Percentiles rank a stretch among this genome's conserved stretches.
phyloP scores from a whole-genome alignment of 1,139 yeast species.

The Diutina pseudorugosa region DNA sequence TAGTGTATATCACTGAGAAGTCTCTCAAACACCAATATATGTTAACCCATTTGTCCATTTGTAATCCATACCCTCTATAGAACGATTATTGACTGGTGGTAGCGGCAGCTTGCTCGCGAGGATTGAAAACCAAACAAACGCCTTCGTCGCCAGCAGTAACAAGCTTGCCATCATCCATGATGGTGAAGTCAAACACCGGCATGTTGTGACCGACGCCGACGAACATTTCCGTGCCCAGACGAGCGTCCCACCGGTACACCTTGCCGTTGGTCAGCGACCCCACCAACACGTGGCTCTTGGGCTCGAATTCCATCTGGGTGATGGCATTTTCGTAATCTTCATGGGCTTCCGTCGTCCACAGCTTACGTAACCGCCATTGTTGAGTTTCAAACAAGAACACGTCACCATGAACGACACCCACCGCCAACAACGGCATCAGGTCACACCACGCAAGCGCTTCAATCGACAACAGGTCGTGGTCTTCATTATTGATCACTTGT shows the following conservation, averaged over 20 bases:
- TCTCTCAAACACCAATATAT: not conserved
- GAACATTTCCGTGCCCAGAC: slow-evolving; percentile 67
- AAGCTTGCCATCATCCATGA: slow-evolving; percentile 52
- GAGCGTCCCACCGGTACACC: slow-evolving; percentile 78
- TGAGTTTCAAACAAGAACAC: slow-evolving; percentile 68
- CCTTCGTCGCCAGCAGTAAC: slow-evolving; percentile 98
- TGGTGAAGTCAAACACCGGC: slow-evolving; percentile 80
- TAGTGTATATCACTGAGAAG: not conserved
- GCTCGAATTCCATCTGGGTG: slow-evolving; percentile 63
- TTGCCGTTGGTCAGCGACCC: slow-evolving; percentile 80
- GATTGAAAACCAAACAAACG: slow-evolving; percentile 61
- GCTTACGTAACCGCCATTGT: slow-evolving; percentile 77
- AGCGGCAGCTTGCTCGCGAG: not conserved
- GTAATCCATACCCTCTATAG: not conserved
- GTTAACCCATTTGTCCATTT: not conserved
- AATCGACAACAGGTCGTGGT: slow-evolving; percentile 59
- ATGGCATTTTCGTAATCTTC: slow-evolving; percentile 49
- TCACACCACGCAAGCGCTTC: slow-evolving; percentile 83
- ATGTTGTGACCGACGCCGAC: slow-evolving; percentile 85
- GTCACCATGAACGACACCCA: slow-evolving; percentile 85
- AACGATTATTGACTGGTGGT: not conserved
- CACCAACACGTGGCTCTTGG: slow-evolving; percentile 42
- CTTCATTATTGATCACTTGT: slow-evolving; percentile 49
- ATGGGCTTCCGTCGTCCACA: slow-evolving; percentile 31
- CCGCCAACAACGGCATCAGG: slow-evolving; percentile 48